A percentile compares a stretch with the other conserved stretches of the same genome.
Evolutionary conservation across 257 asterid genomes (phyloP).

Genomic region (Penstemon barbatus): DNA sequence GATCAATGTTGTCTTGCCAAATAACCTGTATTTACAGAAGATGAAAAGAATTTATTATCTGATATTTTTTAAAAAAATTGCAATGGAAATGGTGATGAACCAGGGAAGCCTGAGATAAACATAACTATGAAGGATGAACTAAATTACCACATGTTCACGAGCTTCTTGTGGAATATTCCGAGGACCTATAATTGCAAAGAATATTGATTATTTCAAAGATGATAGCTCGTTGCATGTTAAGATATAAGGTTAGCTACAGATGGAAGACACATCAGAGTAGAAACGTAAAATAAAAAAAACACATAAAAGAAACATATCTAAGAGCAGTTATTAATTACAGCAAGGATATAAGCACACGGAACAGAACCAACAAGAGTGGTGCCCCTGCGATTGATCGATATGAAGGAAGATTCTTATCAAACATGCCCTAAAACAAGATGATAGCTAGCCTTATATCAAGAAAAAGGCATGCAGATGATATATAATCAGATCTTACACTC

Average conservation of each 20-base stretch:
- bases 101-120: constrained; percentile 19
- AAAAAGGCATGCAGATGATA: not conserved
- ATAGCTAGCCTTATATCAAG: too few relatives aligned
- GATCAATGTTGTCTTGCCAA: constrained; percentile 73
- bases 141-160: constrained; percentile 65
- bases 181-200: constrained; percentile 56
- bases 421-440: too few relatives aligned
- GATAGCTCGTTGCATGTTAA: not conserved
- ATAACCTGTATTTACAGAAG: constrained; percentile 44
- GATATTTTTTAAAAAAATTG: constrained; percentile 2
- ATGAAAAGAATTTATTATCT: constrained; percentile 19
- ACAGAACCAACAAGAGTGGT: not conserved
- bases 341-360: not conserved
- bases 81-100: constrained; percentile 21
- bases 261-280: constrained; percentile 9
- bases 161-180: constrained; percentile 51
- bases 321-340: constrained; percentile 17
- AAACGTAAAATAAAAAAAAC: not conserved
- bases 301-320: constrained; percentile 12
- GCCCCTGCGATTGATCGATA: too few relatives aligned
- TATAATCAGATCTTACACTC: constrained; percentile 60
- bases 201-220: constrained; percentile 1
- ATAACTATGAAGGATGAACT: constrained; percentile 6
- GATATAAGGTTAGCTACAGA: constrained; percentile 3
- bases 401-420: too few relatives aligned